Percentiles rank a stretch among this genome's conserved stretches.
Evolutionary conservation across 1,139 yeast species (phyloP).

Genomic region (Kodamaea fungicola): DNA sequence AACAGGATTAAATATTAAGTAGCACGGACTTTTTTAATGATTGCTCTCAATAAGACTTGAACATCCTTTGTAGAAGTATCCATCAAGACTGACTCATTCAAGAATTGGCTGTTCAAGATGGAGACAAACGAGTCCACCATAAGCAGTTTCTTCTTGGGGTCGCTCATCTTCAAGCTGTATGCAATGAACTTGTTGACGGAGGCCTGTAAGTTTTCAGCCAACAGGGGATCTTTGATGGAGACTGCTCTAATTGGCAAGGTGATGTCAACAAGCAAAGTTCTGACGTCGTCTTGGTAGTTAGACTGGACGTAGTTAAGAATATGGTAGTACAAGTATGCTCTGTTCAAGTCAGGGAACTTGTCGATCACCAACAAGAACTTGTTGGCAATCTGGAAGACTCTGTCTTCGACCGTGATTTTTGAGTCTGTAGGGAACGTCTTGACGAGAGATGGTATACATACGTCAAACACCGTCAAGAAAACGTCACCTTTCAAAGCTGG

Average conservation of each 20-base stretch:
- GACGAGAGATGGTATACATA: slow-evolving; percentile 54
- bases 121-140: slow-evolving; percentile 46
- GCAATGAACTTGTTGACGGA: slow-evolving; percentile 72
- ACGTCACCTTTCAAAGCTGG: slow-evolving; percentile 92
- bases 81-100: slow-evolving; percentile 28
- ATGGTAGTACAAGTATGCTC: slow-evolving; percentile 64
- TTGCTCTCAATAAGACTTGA: slow-evolving; percentile 34
- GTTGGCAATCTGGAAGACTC: slow-evolving; percentile 41
- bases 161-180: slow-evolving; percentile 43
- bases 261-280: slow-evolving; percentile 53
- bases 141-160: slow-evolving; percentile 30
- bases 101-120: slow-evolving; percentile 30
- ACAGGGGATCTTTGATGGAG: slow-evolving; percentile 30
- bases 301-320: slow-evolving; percentile 51
- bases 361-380: slow-evolving; percentile 58
- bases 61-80: slow-evolving; percentile 30
- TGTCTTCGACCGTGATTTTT: slow-evolving; percentile 26
- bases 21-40: slow-evolving; percentile 27
- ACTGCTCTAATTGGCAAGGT: slow-evolving; percentile 64
- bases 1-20: slow-evolving; percentile 2
- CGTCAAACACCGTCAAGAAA: slow-evolving; percentile 77
- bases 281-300: slow-evolving; percentile 33
- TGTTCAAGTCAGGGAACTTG: slow-evolving; percentile 63
- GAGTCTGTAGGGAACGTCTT: slow-evolving; percentile 27
- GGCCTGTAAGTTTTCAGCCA: slow-evolving; percentile 61